Evolutionary conservation across 2,329 filamentous ascomycete genomes (phyloP), one percentile per base, ranked within the genome.

Genomic region (Pseudogymnoascus sp.): DNA sequence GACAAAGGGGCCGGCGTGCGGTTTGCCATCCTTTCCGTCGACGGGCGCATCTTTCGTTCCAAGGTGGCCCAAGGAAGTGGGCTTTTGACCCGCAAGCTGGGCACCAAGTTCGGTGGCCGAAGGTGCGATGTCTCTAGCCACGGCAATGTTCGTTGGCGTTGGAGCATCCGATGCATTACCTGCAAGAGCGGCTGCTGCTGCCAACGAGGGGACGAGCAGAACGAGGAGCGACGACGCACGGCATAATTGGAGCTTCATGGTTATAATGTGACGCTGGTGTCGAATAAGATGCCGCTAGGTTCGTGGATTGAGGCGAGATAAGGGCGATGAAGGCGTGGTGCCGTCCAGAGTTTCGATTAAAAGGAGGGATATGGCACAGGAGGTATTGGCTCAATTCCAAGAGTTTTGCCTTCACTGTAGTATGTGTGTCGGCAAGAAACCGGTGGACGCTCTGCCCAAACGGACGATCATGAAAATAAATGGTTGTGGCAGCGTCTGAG

Each of bases 11-110:
- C 94, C 94, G 17, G 87, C 84, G 72, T 97, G 93, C 54, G 94
- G 94, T 76, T 92, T 94, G 57, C 94, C 94, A 76, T 97, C 94
- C 69, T 89, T 88, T 50, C 92, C 92, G 72, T 97, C 94, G 17
- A 97, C 87, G 0, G 93, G 93, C 61, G 89, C 90, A 77, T 94
- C 87, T 73, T 92, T 92, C 59, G 85, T 86, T 60, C 84, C 84
- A 66, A 71, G 61, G 40, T 68, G 68, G 41, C 64, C 66, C 47
- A 69, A 69, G 9, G 67, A 60, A 58, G 78, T 76, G 1, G 71
- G 62, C 66, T 64, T 69, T 4, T 68, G 47, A 47, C 69, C 68
- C 36, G 67, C 60, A 11, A 68, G 21, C 33, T 66, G 63, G 13
- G 66, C 64, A 21, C 66, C 40, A 50, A 64, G 63, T 11, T 66